Evolutionary conservation across 1,284 basidiomycete species (phyloP).

Genomic region (Peniophora sp.): DNA sequence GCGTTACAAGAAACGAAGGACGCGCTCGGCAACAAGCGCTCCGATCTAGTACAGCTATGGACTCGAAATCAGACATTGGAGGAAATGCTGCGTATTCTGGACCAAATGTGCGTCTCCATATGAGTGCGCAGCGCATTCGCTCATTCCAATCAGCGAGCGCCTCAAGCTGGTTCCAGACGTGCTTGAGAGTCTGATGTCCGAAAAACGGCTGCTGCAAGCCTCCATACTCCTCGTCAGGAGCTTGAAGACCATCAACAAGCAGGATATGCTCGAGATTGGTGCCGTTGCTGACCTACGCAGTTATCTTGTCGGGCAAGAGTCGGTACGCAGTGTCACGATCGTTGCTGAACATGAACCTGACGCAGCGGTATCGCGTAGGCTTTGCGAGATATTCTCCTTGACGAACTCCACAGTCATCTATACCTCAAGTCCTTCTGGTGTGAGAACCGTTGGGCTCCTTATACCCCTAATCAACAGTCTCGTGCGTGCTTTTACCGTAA

Average conservation of each 20-base stretch:
- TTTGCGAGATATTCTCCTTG: conserved; percentile 85
- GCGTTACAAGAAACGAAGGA: conserved; percentile 78
- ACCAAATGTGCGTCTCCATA: conserved; percentile 72
- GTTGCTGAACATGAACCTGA: not conserved
- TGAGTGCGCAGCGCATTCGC: conserved; percentile 8
- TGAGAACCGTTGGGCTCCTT: conserved; percentile 86
- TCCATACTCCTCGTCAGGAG: conserved; percentile 84
- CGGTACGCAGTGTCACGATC: conserved; percentile 38
- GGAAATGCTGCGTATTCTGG: conserved; percentile 85
- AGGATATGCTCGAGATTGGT: conserved; percentile 92
- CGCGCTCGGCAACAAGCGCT: conserved; percentile 65
- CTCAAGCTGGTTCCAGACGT: conserved; percentile 89
- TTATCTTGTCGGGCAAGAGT: conserved; percentile 86
- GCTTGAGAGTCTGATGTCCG: conserved; percentile 90
- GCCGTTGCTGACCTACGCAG: conserved; percentile 84
- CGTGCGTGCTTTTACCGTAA: conserved; percentile 40
- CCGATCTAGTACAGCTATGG: conserved; percentile 84
- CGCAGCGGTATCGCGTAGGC: conserved; percentile 41
- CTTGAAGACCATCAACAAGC: conserved; percentile 85
- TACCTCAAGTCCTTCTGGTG: conserved; percentile 97
- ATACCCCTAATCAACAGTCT: conserved; percentile 70
- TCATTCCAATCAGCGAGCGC: conserved; percentile 61
- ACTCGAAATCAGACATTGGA: conserved; percentile 75
- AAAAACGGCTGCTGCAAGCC: conserved; percentile 89
- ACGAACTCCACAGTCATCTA: conserved; percentile 96